Evolutionary conservation across 2,329 filamentous ascomycete genomes (phyloP).

Genomic region (Orbilia brochopaga): DNA sequence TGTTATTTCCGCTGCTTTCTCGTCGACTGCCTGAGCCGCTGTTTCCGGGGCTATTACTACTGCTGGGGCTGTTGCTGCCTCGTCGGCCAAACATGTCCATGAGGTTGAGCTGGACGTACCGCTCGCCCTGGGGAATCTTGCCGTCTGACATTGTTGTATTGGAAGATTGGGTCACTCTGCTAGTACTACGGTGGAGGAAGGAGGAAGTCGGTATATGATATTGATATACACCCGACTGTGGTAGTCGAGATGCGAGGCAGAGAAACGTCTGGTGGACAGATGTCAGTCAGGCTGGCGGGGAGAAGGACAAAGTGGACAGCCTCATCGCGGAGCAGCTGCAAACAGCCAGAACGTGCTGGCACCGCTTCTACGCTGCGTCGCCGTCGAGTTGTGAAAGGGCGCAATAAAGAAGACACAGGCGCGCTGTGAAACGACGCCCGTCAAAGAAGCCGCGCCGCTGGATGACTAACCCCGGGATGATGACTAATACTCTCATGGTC

Average conservation of each 20-base stretch:
- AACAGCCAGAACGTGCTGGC: not conserved
- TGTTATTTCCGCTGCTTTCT: slow-evolving; percentile 53
- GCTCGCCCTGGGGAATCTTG: slow-evolving; percentile 32
- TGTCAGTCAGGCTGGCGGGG: not conserved
- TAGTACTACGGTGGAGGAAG: not conserved
- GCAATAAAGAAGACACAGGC: too few species aligned
- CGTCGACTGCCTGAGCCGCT: slow-evolving; percentile 52
- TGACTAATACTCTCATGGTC: too few species aligned
- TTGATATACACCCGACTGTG: too few species aligned
- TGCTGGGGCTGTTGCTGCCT: slow-evolving; percentile 52
- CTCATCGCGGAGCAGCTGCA: not conserved
- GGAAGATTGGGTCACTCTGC: not conserved
- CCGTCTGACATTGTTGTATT: slow-evolving; percentile 31
- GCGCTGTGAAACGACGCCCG: slow-evolving; percentile 1
- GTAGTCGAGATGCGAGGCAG: too few species aligned
- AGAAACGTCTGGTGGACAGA: too few species aligned
- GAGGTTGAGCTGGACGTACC: slow-evolving; percentile 47
- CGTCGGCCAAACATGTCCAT: slow-evolving; percentile 46
- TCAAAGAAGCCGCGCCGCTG: too few species aligned
- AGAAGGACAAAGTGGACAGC: slow-evolving; percentile 7
- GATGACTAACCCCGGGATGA: slow-evolving; percentile 3
- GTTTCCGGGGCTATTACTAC: slow-evolving; percentile 55
- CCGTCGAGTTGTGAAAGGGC: too few species aligned
- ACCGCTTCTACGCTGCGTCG: too few species aligned
- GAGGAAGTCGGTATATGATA: not conserved